Percentiles rank a stretch among this genome's conserved stretches.
phyloP scores from a whole-genome alignment of 2,329 filamentous ascomycete genomes.

The Colletotrichum theobromicola region DNA sequence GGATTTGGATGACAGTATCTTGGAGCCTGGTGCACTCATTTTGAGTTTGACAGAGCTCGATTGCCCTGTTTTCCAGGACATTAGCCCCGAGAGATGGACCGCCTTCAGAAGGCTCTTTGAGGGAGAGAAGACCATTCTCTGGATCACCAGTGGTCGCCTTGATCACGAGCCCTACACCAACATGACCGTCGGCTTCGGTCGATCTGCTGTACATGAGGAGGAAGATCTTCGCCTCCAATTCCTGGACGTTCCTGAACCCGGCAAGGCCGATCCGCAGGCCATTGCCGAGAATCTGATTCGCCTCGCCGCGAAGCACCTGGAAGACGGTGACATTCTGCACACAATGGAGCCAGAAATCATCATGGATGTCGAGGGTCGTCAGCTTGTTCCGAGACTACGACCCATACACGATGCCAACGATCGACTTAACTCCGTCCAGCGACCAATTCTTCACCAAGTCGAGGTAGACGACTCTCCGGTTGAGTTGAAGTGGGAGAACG shows the following conservation, averaged over 20 bases:
- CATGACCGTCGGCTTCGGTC: slow-evolving; percentile 19
- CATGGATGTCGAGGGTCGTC: not conserved
- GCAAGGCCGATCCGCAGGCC: not conserved
- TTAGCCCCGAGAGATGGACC: slow-evolving; percentile 31
- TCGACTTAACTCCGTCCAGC: not conserved
- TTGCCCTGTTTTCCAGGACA: slow-evolving; percentile 31
- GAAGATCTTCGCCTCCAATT: slow-evolving; percentile 8
- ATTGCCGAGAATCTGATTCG: not conserved
- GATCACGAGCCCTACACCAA: slow-evolving; percentile 22
- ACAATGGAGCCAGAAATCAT: not conserved
- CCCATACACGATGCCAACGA: not conserved
- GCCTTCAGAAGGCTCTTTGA: slow-evolving; percentile 22
- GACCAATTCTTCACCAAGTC: not conserved
- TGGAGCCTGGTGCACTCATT: not conserved
- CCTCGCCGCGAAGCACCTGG: not conserved
- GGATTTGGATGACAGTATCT: not conserved
- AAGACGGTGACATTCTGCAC: not conserved
- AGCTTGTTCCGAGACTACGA: not conserved
- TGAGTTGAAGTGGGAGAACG: not conserved
- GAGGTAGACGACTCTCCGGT: not conserved
- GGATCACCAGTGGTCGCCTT: slow-evolving; percentile 24
- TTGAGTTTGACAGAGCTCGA: slow-evolving; percentile 13
- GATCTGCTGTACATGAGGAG: slow-evolving; percentile 1
- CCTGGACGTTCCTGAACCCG: not conserved
- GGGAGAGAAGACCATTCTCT: slow-evolving; percentile 18